These are phyloP conservation scores for Colletotrichum sp. DNA, from an alignment of 2,329 filamentous ascomycete species.

Conservation along the genomic window DNA sequence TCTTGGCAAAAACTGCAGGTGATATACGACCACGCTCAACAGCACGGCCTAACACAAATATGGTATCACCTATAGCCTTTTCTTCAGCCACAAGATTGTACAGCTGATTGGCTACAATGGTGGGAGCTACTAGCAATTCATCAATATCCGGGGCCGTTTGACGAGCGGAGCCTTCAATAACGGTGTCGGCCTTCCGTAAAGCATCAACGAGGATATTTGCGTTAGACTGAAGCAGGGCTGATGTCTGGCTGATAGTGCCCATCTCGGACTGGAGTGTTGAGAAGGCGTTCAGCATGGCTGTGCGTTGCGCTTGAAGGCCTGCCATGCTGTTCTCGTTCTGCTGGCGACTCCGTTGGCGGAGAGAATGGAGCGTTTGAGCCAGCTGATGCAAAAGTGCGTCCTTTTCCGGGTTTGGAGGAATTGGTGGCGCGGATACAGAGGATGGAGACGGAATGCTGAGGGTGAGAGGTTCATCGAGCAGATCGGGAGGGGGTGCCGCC, in stretches of 20 bases:
- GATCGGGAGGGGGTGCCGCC: slow-evolving; percentile 51
- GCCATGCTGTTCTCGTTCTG: slow-evolving; percentile 78
- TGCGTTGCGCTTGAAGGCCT: slow-evolving; percentile 79
- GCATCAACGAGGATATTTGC: slow-evolving; percentile 78
- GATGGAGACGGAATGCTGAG: slow-evolving; percentile 53
- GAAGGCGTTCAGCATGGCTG: slow-evolving; percentile 75
- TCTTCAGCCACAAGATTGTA: slow-evolving; percentile 92
- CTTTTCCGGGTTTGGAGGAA: slow-evolving; percentile 95
- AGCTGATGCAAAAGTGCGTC: slow-evolving; percentile 83
- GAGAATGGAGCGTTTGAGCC: slow-evolving; percentile 70
- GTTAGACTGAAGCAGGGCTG: slow-evolving; percentile 75
- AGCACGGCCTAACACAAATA: slow-evolving; percentile 80
- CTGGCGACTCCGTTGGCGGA: slow-evolving; percentile 70
- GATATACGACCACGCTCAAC: slow-evolving; percentile 75
- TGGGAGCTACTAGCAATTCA: slow-evolving; percentile 90
- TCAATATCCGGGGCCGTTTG: slow-evolving; percentile 81
- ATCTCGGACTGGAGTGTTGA: slow-evolving; percentile 76
- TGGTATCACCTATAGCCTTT: slow-evolving; percentile 81
- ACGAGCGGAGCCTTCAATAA: slow-evolving; percentile 74
- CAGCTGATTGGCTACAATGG: slow-evolving; percentile 89
- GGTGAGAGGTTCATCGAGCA: slow-evolving; percentile 63
- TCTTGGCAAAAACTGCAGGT: slow-evolving; percentile 78
- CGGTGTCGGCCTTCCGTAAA: slow-evolving; percentile 77
- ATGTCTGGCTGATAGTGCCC: slow-evolving; percentile 71
- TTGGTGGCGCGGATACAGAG: slow-evolving; percentile 74